Conservation (phyloP, 306 rosid species). For the Senna siamea region DNA sequence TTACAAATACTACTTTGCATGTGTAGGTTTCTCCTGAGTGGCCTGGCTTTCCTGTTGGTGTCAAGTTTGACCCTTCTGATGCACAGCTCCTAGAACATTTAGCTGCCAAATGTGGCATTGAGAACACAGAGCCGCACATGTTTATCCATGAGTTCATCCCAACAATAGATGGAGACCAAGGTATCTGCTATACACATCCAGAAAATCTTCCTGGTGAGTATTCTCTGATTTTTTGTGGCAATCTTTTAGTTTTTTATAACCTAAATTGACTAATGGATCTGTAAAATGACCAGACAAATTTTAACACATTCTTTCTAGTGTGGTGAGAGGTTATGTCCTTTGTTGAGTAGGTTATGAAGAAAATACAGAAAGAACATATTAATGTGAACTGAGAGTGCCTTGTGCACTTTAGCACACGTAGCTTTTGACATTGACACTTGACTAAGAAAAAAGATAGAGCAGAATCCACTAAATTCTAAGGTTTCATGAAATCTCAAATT, state of each 20-base stretch:
- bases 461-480: not conserved
- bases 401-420: constrained; percentile 8
- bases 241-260: not conserved
- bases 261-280: not conserved
- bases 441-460: not conserved
- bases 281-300: constrained; percentile 2
- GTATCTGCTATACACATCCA: constrained; percentile 85
- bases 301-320: no score
- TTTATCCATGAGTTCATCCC: constrained; percentile 79
- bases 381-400: not conserved
- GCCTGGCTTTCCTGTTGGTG: constrained; percentile 93
- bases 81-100: constrained; percentile 73
- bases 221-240: constrained; percentile 8
- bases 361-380: not conserved
- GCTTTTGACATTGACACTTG: not conserved
- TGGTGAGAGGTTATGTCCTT: no score
- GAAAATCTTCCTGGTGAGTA: constrained; percentile 83
- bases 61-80: constrained; percentile 91
- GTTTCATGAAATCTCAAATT: constrained; percentile 17
- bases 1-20: constrained; percentile 28
- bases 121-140: constrained; percentile 58
- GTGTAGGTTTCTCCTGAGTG: constrained; percentile 73
- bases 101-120: constrained; percentile 75
- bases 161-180: constrained; percentile 68
- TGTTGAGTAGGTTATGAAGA: not conserved